Conservation (phyloP, 1,284 basidiomycete species). For the Leccinum insigne region DNA sequence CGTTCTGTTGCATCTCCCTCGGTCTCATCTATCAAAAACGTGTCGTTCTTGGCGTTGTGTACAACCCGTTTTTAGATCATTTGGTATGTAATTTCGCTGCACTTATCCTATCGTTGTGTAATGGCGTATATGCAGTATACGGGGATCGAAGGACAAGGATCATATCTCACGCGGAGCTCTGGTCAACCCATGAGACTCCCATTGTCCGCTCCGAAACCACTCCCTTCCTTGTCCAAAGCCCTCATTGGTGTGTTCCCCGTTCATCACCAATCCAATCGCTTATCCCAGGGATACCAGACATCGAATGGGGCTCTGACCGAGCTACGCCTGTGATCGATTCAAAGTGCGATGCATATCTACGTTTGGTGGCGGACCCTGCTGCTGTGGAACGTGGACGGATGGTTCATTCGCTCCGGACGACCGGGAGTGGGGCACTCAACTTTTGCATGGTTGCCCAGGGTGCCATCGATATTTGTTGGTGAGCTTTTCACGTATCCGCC, state of each 20-base stretch:
- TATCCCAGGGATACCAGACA: conserved; percentile 42
- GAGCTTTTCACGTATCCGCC: conserved; percentile 22
- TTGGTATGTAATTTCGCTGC: conserved; percentile 44
- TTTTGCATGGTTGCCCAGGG: conserved; percentile 84
- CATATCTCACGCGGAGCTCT: conserved; percentile 63
- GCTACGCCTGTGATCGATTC: conserved; percentile 54
- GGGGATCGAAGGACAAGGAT: conserved; percentile 76
- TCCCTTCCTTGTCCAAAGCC: conserved; percentile 80
- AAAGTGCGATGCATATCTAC: conserved; percentile 74
- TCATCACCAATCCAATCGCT: neutral
- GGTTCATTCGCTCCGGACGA: conserved; percentile 82
- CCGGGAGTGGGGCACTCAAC: conserved; percentile 88
- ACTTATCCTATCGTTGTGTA: neutral
- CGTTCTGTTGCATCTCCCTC: conserved; percentile 88
- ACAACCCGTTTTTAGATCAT: conserved; percentile 88
- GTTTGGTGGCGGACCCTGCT: conserved; percentile 67
- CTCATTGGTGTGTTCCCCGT: conserved; percentile 55
- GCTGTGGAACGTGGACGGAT: conserved; percentile 76
- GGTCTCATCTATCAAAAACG: conserved; percentile 82
- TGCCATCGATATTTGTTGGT: conserved; percentile 84
- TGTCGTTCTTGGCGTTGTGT: conserved; percentile 89
- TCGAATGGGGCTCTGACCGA: conserved; percentile 94
- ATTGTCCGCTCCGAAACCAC: conserved; percentile 61
- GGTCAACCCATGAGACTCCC: conserved; percentile 66
- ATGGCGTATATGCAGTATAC: conserved; percentile 59